Base-by-base conservation (phyloP, 75 land plant genomes). In the Picea sitchensis region DNA sequence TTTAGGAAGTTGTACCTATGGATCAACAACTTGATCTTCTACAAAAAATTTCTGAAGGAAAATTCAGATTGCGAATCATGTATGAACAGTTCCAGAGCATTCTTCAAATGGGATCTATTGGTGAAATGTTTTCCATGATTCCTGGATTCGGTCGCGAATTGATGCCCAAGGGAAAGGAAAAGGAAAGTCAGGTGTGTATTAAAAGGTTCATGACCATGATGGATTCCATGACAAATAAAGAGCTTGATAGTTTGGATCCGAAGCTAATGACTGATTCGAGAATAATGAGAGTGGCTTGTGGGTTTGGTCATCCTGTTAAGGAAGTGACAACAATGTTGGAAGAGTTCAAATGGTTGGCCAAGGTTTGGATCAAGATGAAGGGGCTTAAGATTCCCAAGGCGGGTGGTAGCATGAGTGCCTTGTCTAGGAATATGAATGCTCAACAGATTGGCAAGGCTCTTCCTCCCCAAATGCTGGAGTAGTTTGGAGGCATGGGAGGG, bases 361-460 rank as follows among this genome's bases (percentile, higher is more conserved):
- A 96, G 90, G 78, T 96, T 13, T 96, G 99, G 99, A 84, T 95
- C 83, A 91, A 96, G 88, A 96, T 96, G 99, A 94, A 96, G 78
- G 99, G 99, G 62, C 91, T 96, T 38, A 96, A 96, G 85, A 92
- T 96, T 32, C 98, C 99, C 32, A 96, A 94, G 90, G 26, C 26
- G 26, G 94, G 90, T 88, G 99, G 99, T 18, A 95, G 91, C 11
- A 96, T 96, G 99, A 96, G 96, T 76, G 93, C 96, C 6, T 77
- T 92, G 77, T 90, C 97, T 23, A 80, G 95, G 44, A 96, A 94
- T 79, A 89, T 94, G 98, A 96, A 96, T 84, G 99, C 92, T 47
- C 98, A 92, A 81, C 97, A 94, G 57, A 94, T 96, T 26, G 26
- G 26, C 93, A 96, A 94, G 79, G 93, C 90, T 44, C 89, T 96